These are phyloP conservation scores for Cercospora sp. DNA, from an alignment of 2,329 filamentous ascomycete species.

Conservation along the genomic window DNA sequence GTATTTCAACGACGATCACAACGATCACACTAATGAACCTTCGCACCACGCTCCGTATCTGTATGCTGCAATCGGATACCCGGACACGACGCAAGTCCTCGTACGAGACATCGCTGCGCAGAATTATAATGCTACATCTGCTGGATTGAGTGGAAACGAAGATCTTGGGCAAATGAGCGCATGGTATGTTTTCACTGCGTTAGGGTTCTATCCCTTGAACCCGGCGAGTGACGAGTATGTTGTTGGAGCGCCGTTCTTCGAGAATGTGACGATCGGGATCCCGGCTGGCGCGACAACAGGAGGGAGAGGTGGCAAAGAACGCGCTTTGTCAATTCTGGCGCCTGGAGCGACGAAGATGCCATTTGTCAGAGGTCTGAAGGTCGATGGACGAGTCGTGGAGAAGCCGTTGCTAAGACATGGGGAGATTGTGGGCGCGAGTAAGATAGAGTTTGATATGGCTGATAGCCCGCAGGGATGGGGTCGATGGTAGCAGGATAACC, in stretches of 20 bases:
- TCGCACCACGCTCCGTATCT: conserved; percentile 52
- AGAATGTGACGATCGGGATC: conserved; percentile 45
- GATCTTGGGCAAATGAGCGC: conserved; percentile 55
- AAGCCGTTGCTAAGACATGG: conserved; percentile 44
- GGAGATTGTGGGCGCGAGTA: conserved; percentile 44
- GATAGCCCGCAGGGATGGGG: conserved; percentile 42
- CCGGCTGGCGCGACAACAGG: conserved; percentile 40
- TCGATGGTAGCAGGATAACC: background rate
- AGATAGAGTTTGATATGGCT: conserved; percentile 51
- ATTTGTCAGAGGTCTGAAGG: conserved; percentile 45
- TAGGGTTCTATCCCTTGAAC: conserved; percentile 53
- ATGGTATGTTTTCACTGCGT: conserved; percentile 51
- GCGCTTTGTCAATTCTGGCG: conserved; percentile 44
- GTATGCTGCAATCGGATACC: conserved; percentile 48
- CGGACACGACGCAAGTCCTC: conserved; percentile 42
- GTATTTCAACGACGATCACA: conserved; percentile 49
- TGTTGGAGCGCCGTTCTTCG: conserved; percentile 50
- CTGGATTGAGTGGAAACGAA: conserved; percentile 51
- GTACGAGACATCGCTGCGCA: conserved; percentile 43
- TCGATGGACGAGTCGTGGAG: conserved; percentile 43
- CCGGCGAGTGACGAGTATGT: conserved; percentile 50
- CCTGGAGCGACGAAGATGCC: conserved; percentile 44
- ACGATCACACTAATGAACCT: conserved; percentile 52
- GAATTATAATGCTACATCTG: conserved; percentile 50
- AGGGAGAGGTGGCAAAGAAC: conserved; percentile 31